Percentiles rank a stretch among this genome's conserved stretches.
These are phyloP conservation scores for Phytophthora brassicae DNA, from an alignment of 352 stramenopile species.

Conservation along the genomic window DNA sequence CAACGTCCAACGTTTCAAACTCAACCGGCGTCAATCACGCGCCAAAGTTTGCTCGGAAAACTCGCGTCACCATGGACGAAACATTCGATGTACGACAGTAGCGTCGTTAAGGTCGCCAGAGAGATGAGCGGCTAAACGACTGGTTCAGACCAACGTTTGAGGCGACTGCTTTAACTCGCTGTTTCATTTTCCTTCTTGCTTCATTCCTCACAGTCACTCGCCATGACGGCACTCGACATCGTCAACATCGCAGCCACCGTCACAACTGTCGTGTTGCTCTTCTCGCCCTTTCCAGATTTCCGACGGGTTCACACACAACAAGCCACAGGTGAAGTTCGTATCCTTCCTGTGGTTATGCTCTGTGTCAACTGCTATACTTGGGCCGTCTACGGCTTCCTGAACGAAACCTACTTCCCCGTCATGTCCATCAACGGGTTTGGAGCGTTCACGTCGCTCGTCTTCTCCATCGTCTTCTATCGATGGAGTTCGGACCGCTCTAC, in stretches of 20 bases:
- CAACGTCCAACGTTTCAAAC: no score
- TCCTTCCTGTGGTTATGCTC: slow-evolving; percentile 33
- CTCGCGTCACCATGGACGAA: slow-evolving; percentile 14
- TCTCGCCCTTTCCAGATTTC: slow-evolving; percentile 34
- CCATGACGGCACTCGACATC: slow-evolving; percentile 23
- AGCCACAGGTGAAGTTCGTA: slow-evolving; percentile 29
- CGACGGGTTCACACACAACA: slow-evolving; percentile 32
- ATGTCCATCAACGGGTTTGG: slow-evolving; percentile 35
- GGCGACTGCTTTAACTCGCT: no score
- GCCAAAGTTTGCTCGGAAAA: slow-evolving; percentile 23
- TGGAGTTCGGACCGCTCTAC: slow-evolving; percentile 23
- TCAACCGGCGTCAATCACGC: slow-evolving; percentile 25
- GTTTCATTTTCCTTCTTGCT: not conserved
- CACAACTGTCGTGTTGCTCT: slow-evolving; percentile 29
- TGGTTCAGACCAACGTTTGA: no score
- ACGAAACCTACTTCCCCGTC: slow-evolving; percentile 28
- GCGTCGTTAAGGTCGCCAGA: slow-evolving; percentile 14
- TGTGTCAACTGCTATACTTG: slow-evolving; percentile 38
- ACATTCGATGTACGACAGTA: no score
- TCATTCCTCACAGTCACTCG: not conserved
- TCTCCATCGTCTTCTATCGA: slow-evolving; percentile 33
- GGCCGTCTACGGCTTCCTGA: slow-evolving; percentile 32
- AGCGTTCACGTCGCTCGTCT: slow-evolving; percentile 27
- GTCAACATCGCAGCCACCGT: slow-evolving; percentile 26
- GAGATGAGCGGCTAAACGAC: slow-evolving; percentile 28